Evolutionary conservation across 495 filamentous ascomycete genomes (phyloP).

Genomic region (Tuber calosporum): DNA sequence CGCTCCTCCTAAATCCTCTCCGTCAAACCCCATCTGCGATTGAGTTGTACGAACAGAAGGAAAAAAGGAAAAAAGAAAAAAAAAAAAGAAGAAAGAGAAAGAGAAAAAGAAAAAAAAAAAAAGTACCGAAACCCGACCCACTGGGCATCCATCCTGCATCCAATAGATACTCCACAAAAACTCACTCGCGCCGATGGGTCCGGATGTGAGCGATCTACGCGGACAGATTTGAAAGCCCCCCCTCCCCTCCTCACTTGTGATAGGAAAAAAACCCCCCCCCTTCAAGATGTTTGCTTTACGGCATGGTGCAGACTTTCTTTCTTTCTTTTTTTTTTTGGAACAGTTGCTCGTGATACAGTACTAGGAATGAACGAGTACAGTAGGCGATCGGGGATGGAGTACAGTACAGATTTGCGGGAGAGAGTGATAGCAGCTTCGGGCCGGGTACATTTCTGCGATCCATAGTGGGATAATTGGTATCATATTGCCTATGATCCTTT

Average conservation of each 20-base stretch:
- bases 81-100: not conserved
- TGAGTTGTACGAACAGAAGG: not conserved
- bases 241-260: not conserved
- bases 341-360: not conserved
- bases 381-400: not conserved
- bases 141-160: not conserved
- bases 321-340: not conserved
- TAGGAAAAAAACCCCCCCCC: too few relatives aligned
- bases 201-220: not conserved
- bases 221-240: not conserved
- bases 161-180: not conserved
- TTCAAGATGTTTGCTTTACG: not conserved
- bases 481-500: not conserved
- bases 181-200: not conserved
- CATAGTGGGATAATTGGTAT: not conserved
- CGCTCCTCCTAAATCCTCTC: not conserved
- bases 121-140: not conserved
- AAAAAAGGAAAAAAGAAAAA: too few relatives aligned
- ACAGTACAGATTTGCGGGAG: not conserved
- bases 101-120: not conserved
- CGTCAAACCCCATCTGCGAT: not conserved
- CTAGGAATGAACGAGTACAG: not conserved
- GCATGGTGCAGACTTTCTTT: not conserved
- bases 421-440: not conserved
- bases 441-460: not conserved